Evolutionary conservation across 257 asterid species (phyloP).

Genomic region (Plectranthus barbatus): DNA sequence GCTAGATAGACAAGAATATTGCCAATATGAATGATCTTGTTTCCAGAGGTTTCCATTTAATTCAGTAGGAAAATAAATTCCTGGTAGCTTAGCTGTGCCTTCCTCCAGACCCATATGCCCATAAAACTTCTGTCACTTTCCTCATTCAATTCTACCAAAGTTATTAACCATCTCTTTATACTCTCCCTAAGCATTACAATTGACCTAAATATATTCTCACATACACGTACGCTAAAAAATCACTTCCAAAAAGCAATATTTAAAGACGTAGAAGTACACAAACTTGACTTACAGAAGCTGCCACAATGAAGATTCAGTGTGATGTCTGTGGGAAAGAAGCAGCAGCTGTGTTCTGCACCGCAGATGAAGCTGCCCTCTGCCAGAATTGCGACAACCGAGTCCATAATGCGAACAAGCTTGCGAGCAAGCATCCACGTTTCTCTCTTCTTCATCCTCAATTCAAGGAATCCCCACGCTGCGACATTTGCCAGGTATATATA

Average conservation of each 20-base stretch:
- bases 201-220: conserved; percentile 5
- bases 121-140: conserved; percentile 44
- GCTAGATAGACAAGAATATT: conserved; percentile 16
- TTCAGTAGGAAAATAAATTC: conserved; percentile 20
- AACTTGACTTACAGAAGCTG: conserved; percentile 3
- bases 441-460: conserved; percentile 43
- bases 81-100: conserved; percentile 40
- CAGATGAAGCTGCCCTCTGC: conserved; percentile 89
- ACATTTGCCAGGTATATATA: conserved; percentile 58
- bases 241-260: background rate
- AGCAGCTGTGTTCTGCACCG: conserved; percentile 65
- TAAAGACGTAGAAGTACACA: conserved; percentile 4
- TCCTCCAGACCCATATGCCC: conserved; percentile 45
- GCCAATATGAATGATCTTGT: conserved; percentile 18
- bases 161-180: conserved; percentile 21
- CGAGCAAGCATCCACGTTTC: conserved; percentile 69
- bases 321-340: conserved; percentile 72
- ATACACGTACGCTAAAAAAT: background rate
- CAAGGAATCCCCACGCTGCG: conserved; percentile 54
- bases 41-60: conserved; percentile 39
- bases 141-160: conserved; percentile 25
- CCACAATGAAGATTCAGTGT: conserved; percentile 66
- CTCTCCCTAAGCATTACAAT: conserved; percentile 4
- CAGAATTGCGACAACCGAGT: conserved; percentile 53
- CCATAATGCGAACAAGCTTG: conserved; percentile 73